Percentiles rank a stretch among this genome's conserved stretches.
Conservation (phyloP, 345 rosid species). For the Brassica rapa region DNA sequence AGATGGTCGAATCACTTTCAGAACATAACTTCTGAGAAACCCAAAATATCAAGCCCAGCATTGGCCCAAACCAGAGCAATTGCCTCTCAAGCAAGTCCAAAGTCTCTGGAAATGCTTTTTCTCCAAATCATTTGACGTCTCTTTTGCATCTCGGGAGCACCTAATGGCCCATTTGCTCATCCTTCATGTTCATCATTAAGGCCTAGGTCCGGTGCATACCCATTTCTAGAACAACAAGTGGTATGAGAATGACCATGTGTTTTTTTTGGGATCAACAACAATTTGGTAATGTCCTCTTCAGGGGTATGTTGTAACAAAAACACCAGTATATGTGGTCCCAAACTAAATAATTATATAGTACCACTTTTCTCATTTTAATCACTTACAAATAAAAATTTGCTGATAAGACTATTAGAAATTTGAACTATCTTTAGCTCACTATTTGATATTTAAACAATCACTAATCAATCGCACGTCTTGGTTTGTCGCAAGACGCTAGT, state of each 20-base stretch:
- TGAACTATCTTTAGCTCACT: neutral
- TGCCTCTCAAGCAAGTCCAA: neutral
- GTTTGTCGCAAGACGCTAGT: neutral
- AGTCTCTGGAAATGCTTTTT: neutral
- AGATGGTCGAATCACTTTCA: neutral
- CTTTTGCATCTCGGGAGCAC: neutral
- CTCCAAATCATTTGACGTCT: neutral
- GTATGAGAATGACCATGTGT: neutral
- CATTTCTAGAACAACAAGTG: neutral
- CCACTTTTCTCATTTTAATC: neutral
- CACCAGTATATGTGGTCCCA: neutral
- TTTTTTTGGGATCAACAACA: neutral
- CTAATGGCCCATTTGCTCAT: neutral
- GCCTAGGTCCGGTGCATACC: neutral
- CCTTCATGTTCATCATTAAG: neutral
- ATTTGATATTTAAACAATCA: neutral
- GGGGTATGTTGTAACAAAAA: neutral
- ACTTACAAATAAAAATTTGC: neutral
- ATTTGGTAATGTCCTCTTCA: neutral
- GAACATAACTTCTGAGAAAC: neutral
- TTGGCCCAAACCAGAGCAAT: neutral
- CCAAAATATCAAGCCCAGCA: neutral
- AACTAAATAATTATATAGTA: neutral
- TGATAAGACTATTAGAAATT: neutral
- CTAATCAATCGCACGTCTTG: neutral